Conservation (phyloP, 202 grass and related monocot species). For the Zizania palustris region DNA sequence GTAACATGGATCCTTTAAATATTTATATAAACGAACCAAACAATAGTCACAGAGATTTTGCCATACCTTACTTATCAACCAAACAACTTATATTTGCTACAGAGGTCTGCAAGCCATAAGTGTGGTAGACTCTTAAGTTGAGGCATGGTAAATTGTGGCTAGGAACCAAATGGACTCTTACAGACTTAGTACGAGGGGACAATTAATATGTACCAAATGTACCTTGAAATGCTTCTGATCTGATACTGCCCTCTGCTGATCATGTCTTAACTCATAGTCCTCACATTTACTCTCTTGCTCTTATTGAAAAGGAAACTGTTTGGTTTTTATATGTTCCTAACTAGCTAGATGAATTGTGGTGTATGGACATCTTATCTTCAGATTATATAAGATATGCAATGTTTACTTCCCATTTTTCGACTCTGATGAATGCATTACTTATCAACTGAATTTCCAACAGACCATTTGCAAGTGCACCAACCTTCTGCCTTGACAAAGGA, state of each 20-base stretch:
- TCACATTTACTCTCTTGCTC: slow-evolving; percentile 2
- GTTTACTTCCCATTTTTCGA: slow-evolving; percentile 32
- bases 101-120: too few relatives aligned
- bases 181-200: background rate
- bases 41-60: too few relatives aligned
- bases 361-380: slow-evolving; percentile 23
- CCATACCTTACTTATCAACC: too few relatives aligned
- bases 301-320: slow-evolving; percentile 7
- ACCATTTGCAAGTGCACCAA: slow-evolving; percentile 35
- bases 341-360: slow-evolving; percentile 28
- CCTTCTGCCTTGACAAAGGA: slow-evolving; percentile 38
- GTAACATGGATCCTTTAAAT: too few relatives aligned
- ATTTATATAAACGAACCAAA: too few relatives aligned
- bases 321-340: slow-evolving; percentile 11
- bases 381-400: background rate
- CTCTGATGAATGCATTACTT: slow-evolving; percentile 19
- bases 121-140: too few relatives aligned
- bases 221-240: slow-evolving; percentile 7
- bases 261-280: background rate
- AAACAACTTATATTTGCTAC: too few relatives aligned
- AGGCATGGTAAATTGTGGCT: too few relatives aligned
- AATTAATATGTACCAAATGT: background rate
- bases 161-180: too few relatives aligned
- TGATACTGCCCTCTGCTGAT: slow-evolving; percentile 8
- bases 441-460: slow-evolving; percentile 37